Evolutionary conservation across 1,284 basidiomycete genomes (phyloP), one percentile per base, ranked within the genome.

Genomic region (Neonothopanus nambi): DNA sequence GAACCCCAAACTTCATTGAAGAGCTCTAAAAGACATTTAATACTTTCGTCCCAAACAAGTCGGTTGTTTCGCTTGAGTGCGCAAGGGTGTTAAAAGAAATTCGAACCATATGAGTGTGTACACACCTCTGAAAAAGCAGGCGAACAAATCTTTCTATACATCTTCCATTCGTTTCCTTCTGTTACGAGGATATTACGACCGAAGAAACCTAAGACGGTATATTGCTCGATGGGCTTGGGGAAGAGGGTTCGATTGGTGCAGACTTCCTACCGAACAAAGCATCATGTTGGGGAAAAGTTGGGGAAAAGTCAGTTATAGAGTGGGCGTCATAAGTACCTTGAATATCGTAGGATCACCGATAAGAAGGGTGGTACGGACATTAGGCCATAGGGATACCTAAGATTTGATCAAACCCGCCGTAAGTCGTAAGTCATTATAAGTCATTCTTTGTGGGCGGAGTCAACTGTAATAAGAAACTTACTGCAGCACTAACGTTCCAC

Each of bases 1-100:
- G 63, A 60, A n/a, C 58, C 61, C 71, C 76, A 75, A 24, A 72
- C 61, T 1, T 66, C 59, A 53, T 66, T 58, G 53, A 79, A 74
- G 45, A 79, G 63, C 30, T 73, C 74, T n/a, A 69, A 54, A 48
- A 77, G 68, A 30, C 77, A 72, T n/a, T 68, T 66, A 17, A 76
- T 59, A 0, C 81, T 76, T 59, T 81, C 78, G 38, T 79, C 74
- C 80, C 80, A 84, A 1, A 84, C 82, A 33, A 84, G 67, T 48
- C 69, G 75, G 59, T 82, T 84, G 61, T 85, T 82, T 50, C 68
- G 71, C 76, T 78, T 1, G 15, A 5, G 1, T 18, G n/a, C n/a
- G 11, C 8, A 8, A 20, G 17, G 5, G 24, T n/a, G 7, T 20
- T 9, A 15, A 6, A 47, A 11, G 2, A 38, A 13, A 18, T 1